These are phyloP conservation scores for Spraguea lophii DNA, from an alignment of 371 early-diverging fungal genomes.

Conservation along the genomic window DNA sequence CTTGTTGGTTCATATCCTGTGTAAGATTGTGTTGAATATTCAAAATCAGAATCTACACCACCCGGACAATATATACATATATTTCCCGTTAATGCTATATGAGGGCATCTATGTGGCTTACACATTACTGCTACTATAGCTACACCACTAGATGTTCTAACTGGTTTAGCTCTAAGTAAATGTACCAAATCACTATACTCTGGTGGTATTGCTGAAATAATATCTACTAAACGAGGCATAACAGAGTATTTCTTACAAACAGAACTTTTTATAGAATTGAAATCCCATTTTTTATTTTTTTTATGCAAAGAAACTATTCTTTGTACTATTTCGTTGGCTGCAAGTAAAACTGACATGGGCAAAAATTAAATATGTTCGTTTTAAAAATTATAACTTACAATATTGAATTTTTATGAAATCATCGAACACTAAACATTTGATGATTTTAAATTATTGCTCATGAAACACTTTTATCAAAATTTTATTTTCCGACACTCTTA, in stretches of 20 bases:
- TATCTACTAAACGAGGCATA: conserved; percentile 88
- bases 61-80: conserved; percentile 99
- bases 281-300: conserved; percentile 32
- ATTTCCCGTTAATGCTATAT: conserved; percentile 97
- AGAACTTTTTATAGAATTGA: conserved; percentile 20
- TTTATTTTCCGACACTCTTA: too few species aligned
- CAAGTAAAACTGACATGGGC: too few species aligned
- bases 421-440: too few species aligned
- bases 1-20: conserved; percentile 99
- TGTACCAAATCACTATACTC: conserved; percentile 67
- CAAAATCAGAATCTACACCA: conserved; percentile 98
- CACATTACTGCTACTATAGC: conserved; percentile 99
- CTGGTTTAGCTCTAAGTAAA: conserved; percentile 76
- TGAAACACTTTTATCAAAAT: too few species aligned
- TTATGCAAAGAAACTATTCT: conserved; percentile 30
- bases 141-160: conserved; percentile 89
- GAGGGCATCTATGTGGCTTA: conserved; percentile 98
- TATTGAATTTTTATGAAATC: too few species aligned
- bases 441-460: too few species aligned
- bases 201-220: conserved; percentile 87
- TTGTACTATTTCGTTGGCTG: conserved; percentile 27
- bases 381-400: too few species aligned
- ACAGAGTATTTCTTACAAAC: conserved; percentile 42
- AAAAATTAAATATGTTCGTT: too few species aligned
- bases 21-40: conserved; percentile 97